phyloP scores from a whole-genome alignment of 1,284 basidiomycete genomes.

The Malassezia brasiliensis region DNA sequence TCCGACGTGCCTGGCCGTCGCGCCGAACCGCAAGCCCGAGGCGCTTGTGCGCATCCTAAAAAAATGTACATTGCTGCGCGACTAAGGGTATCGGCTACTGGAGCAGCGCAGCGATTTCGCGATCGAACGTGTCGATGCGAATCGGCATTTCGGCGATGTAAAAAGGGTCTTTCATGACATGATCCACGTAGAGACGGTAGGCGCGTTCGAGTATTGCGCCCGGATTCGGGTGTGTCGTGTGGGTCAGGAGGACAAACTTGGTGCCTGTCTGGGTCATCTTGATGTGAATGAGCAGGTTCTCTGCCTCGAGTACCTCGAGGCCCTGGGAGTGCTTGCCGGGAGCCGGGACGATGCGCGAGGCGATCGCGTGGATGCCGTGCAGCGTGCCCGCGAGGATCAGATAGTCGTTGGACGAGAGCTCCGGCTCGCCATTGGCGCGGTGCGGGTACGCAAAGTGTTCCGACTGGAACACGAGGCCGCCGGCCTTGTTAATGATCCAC shows the following conservation, averaged over 20 bases:
- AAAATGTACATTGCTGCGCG: slow-evolving; percentile 50
- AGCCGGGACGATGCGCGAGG: slow-evolving; percentile 75
- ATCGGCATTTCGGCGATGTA: slow-evolving; percentile 99
- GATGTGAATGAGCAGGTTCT: slow-evolving; percentile 81
- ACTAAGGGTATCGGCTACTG: slow-evolving; percentile 21
- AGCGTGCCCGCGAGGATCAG: slow-evolving; percentile 92
- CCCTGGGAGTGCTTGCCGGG: slow-evolving; percentile 56
- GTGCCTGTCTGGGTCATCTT: slow-evolving; percentile 87
- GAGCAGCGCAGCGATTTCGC: slow-evolving; percentile 47
- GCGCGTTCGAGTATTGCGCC: slow-evolving; percentile 57
- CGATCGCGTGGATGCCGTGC: slow-evolving; percentile 97
- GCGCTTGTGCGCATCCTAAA: slow-evolving; percentile 50
- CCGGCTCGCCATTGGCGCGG: slow-evolving; percentile 16
- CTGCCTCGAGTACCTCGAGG: slow-evolving; percentile 84
- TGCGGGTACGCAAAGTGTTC: slow-evolving; percentile 55
- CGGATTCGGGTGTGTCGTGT: slow-evolving; percentile 60
- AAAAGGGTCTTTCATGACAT: slow-evolving; percentile 98
- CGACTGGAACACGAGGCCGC: slow-evolving; percentile 86
- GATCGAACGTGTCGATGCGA: slow-evolving; percentile 77
- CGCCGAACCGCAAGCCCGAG: slow-evolving; percentile 53
- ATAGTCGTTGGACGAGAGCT: slow-evolving; percentile 82
- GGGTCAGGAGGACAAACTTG: slow-evolving; percentile 89
- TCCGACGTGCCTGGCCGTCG: slow-evolving; percentile 55
- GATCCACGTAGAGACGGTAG: slow-evolving; percentile 82
- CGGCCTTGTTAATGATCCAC: slow-evolving; percentile 98